Percentiles rank a stretch among this genome's conserved stretches.
These are phyloP conservation scores for Phlebiopsis gigantea DNA, from an alignment of 768 basidiomycete genomes.

Conservation along the genomic window DNA sequence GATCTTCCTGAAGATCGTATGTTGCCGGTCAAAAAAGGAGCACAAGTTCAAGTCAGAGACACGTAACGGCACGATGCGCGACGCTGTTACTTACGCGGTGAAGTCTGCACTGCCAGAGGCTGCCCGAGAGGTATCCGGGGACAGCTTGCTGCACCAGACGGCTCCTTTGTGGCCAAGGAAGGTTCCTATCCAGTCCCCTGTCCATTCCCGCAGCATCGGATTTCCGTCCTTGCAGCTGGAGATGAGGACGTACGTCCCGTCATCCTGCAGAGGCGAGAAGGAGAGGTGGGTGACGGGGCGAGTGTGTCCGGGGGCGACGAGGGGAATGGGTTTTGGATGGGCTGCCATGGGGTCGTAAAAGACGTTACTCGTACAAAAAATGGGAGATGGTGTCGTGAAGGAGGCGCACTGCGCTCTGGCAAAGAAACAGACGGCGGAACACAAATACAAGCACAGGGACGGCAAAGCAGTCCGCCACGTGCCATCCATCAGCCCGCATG, in stretches of 20 bases:
- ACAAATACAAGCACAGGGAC: constrained; percentile 3
- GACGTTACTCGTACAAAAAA: constrained; percentile 11
- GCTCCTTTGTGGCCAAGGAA: constrained; percentile 91
- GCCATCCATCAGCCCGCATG: background rate
- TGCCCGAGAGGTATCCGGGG: constrained; percentile 77
- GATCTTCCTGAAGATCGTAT: constrained; percentile 60
- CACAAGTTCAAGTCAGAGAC: constrained; percentile 7
- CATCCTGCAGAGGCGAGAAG: constrained; percentile 82
- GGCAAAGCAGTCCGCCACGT: constrained; percentile 6
- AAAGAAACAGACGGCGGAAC: constrained; percentile 2
- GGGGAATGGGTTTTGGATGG: constrained; percentile 56
- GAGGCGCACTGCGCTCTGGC: constrained; percentile 17
- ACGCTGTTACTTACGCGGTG: constrained; percentile 70
- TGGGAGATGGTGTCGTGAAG: constrained; percentile 8
- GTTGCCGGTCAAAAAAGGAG: background rate
- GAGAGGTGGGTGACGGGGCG: constrained; percentile 91
- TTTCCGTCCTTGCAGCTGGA: constrained; percentile 99
- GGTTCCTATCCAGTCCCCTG: constrained; percentile 97
- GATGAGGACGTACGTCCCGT: constrained; percentile 83
- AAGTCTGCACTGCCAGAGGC: constrained; percentile 96
- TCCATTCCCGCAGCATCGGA: constrained; percentile 95
- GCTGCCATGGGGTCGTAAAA: constrained; percentile 19
- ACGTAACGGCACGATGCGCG: background rate
- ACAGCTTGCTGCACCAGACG: constrained; percentile 95
- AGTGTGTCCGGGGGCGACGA: constrained; percentile 83